Conservation (phyloP, 257 asterid species). For the Petunia axillaris region DNA sequence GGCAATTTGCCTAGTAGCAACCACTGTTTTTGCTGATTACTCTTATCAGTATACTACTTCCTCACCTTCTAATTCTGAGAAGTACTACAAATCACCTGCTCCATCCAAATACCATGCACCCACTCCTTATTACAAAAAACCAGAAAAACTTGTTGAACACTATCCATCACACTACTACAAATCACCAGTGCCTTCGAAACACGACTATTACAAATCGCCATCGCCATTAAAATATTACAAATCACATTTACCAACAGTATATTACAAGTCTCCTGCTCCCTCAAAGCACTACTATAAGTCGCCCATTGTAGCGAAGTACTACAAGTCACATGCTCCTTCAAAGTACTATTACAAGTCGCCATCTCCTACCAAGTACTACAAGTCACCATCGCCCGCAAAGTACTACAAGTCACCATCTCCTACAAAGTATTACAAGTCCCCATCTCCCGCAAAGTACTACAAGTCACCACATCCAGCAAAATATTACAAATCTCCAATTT, state of each 20-base stretch:
- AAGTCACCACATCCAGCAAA: neutral
- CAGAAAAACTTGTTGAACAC: neutral
- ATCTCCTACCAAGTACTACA: neutral
- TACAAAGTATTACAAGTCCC: neutral
- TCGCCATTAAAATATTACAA: neutral
- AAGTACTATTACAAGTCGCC: neutral
- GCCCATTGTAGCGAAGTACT: neutral
- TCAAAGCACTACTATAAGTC: neutral
- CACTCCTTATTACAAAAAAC: neutral
- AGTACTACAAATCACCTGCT: conserved; percentile 3
- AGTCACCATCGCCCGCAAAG: too few species aligned
- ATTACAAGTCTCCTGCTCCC: neutral
- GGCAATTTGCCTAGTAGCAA: conserved; percentile 16
- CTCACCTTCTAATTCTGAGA: conserved; percentile 3
- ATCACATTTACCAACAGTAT: neutral
- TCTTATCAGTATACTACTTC: neutral
- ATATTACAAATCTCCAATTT: too few species aligned
- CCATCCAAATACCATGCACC: neutral
- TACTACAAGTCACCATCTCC: neutral
- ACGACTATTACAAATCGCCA: neutral
- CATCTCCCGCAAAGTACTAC: neutral
- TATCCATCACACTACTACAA: conserved; percentile 10
- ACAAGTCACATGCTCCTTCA: neutral
- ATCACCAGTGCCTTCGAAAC: neutral
- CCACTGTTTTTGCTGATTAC: conserved; percentile 8